phyloP scores from a whole-genome alignment of 2,329 filamentous ascomycete species.

The Pseudomassariella vexata region DNA sequence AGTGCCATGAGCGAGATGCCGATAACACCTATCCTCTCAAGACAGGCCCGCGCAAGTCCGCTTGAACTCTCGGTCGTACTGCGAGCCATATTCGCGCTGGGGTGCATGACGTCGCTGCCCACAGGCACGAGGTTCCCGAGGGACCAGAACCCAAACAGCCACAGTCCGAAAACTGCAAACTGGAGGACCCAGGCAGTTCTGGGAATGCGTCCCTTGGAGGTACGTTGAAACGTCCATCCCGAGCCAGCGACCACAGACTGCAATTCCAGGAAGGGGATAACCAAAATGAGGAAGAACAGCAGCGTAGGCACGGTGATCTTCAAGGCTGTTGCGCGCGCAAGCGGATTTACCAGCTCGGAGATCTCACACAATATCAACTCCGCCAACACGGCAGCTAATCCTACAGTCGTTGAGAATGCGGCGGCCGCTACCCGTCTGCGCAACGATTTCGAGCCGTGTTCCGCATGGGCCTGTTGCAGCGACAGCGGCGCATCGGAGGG shows the following conservation, averaged over 20 bases:
- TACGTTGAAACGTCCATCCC: constrained; percentile 59
- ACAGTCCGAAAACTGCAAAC: constrained; percentile 53
- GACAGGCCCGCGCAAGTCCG: constrained; percentile 45
- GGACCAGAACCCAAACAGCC: constrained; percentile 74
- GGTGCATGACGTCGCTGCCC: constrained; percentile 34
- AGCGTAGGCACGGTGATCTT: constrained; percentile 65
- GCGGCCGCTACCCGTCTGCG: constrained; percentile 49
- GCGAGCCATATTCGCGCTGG: constrained; percentile 29
- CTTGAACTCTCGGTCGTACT: constrained; percentile 30
- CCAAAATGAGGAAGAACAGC: constrained; percentile 64
- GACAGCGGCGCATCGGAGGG: constrained; percentile 56
- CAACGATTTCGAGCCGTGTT: constrained; percentile 48
- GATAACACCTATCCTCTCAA: constrained; percentile 73
- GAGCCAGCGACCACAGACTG: constrained; percentile 53
- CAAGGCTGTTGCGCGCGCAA: constrained; percentile 62
- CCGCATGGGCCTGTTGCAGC: constrained; percentile 53
- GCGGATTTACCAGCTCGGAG: constrained; percentile 64
- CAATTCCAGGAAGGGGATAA: constrained; percentile 76
- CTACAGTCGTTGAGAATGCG: constrained; percentile 73
- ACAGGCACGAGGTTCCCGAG: constrained; percentile 58
- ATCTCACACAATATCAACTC: constrained; percentile 83
- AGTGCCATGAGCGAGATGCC: constrained; percentile 83
- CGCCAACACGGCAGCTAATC: constrained; percentile 69
- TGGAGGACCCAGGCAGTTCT: constrained; percentile 61
- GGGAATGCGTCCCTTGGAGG: constrained; percentile 48